phyloP scores from a whole-genome alignment of 108 stramenopile genomes.

The Epithemia pelagica region DNA sequence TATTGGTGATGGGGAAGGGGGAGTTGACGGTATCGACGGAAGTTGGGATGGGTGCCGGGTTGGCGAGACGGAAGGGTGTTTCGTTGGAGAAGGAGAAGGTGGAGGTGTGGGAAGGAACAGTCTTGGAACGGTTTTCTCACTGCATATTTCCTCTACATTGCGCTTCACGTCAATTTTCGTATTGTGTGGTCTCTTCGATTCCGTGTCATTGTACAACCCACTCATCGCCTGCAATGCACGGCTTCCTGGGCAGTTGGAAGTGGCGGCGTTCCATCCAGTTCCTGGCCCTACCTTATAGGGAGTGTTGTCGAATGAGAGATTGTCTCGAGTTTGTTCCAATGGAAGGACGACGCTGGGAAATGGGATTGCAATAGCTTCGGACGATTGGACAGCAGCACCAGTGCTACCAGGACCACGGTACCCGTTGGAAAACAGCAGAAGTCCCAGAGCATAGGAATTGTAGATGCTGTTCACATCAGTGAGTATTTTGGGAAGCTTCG shows the following conservation, averaged over 20 bases:
- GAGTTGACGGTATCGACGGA: not conserved
- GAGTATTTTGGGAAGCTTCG: not conserved
- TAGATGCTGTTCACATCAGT: not conserved
- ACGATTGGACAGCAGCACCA: not conserved
- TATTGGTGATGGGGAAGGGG: not conserved
- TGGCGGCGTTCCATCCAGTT: not conserved
- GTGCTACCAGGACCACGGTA: not conserved
- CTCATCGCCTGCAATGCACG: too few species aligned
- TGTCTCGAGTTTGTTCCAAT: not conserved
- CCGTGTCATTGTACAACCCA: too few species aligned
- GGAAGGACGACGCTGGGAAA: not conserved
- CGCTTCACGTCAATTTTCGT: not conserved
- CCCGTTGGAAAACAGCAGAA: not conserved
- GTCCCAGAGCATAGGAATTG: not conserved
- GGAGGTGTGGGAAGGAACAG: not conserved
- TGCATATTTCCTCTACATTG: not conserved
- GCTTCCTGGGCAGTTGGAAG: not conserved
- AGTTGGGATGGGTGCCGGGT: not conserved
- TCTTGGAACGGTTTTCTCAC: not conserved
- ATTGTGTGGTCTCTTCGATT: not conserved
- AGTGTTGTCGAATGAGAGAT: not conserved
- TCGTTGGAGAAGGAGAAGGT: not conserved
- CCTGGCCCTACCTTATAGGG: not conserved
- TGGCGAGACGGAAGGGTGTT: not conserved
- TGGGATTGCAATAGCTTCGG: conserved; percentile 3